Percentiles rank a stretch among this genome's conserved stretches.
These are phyloP conservation scores for Adansonia rubrostipa DNA, from an alignment of 441 rosid species.

Conservation along the genomic window DNA sequence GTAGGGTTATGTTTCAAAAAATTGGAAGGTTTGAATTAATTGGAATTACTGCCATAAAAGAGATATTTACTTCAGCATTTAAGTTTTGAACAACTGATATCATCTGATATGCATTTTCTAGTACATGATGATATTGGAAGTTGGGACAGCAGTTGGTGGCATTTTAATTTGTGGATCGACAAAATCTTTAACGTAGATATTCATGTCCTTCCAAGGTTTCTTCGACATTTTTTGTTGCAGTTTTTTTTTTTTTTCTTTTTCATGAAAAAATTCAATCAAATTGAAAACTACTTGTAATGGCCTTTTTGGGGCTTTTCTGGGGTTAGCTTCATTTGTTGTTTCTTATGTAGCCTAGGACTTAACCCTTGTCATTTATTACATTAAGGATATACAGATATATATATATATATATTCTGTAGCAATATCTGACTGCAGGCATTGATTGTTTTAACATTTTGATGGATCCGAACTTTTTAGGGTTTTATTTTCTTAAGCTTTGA, in stretches of 20 bases:
- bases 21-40: neutral
- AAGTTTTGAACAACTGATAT: conserved; percentile 17
- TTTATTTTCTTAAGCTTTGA: conserved; percentile 4
- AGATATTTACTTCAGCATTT: conserved; percentile 17
- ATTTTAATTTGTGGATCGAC: conserved; percentile 7
- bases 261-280: neutral
- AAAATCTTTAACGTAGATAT: neutral
- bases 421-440: conserved; percentile 8
- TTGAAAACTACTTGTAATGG: neutral
- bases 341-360: neutral
- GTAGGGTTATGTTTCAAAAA: neutral
- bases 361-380: neutral
- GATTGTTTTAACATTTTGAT: neutral
- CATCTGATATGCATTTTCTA: neutral
- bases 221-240: neutral
- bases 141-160: conserved; percentile 8
- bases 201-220: neutral
- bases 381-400: neutral
- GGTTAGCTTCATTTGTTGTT: neutral
- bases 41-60: conserved; percentile 1
- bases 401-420: neutral
- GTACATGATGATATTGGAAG: neutral
- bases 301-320: neutral
- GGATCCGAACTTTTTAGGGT: neutral
- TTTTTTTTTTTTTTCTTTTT: neutral